These are phyloP conservation scores for Botryosphaeria dothidea DNA, from an alignment of 2,329 filamentous ascomycete genomes.

Conservation along the genomic window DNA sequence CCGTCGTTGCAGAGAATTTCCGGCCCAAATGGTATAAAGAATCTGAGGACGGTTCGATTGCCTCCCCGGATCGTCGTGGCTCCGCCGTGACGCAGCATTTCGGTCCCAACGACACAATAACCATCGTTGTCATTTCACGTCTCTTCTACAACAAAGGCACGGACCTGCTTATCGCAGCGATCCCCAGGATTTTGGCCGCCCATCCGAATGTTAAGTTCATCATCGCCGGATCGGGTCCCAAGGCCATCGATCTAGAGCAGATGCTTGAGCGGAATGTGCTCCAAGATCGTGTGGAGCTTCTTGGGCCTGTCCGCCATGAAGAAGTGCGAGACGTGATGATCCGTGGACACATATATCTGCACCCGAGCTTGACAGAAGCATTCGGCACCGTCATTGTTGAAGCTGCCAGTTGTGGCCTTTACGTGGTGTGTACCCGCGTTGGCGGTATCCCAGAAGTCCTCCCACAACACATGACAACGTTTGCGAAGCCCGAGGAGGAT, in stretches of 20 bases:
- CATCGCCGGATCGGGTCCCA: constrained; percentile 92
- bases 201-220: constrained; percentile 96
- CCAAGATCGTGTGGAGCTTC: constrained; percentile 88
- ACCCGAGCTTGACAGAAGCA: constrained; percentile 91
- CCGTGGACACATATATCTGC: constrained; percentile 91
- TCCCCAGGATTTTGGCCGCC: constrained; percentile 84
- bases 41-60: constrained; percentile 23
- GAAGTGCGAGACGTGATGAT: constrained; percentile 98
- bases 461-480: constrained; percentile 94
- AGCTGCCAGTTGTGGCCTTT: constrained; percentile 90
- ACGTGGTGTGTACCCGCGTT: constrained; percentile 94
- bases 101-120: constrained; percentile 83
- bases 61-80: constrained; percentile 21
- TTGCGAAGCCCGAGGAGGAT: constrained; percentile 95
- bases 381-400: constrained; percentile 98
- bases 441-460: constrained; percentile 96
- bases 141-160: constrained; percentile 99
- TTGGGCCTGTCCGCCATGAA: constrained; percentile 91
- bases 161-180: constrained; percentile 92
- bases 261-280: constrained; percentile 95
- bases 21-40: constrained; percentile 61
- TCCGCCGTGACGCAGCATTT: constrained; percentile 62
- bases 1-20: constrained; percentile 95
- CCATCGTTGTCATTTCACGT: constrained; percentile 94
- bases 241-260: constrained; percentile 96